Conservation (phyloP, 495 filamentous ascomycete species). For the Aspergillus hancockii region DNA sequence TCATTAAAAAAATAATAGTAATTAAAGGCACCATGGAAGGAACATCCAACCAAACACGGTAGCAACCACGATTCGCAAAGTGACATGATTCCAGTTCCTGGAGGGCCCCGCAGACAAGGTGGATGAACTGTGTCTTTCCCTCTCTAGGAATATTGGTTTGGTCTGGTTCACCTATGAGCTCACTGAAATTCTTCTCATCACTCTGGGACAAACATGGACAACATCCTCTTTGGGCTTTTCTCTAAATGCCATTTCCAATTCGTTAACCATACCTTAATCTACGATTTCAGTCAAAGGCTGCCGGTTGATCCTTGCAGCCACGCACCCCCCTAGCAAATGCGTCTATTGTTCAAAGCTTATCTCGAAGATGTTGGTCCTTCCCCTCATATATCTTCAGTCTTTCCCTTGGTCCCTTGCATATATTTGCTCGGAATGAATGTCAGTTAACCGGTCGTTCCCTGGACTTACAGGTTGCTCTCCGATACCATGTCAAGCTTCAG, state of each 20-base stretch:
- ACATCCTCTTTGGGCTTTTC: neutral
- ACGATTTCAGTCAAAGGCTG: constrained; percentile 2
- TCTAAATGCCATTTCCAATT: neutral
- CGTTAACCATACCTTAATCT: neutral
- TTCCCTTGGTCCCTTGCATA: constrained; percentile 10
- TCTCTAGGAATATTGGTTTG: neutral
- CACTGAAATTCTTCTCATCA: neutral
- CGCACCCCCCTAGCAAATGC: constrained; percentile 22
- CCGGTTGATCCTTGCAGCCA: constrained; percentile 10
- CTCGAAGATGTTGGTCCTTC: constrained; percentile 22
- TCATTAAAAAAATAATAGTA: neutral
- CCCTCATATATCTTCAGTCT: constrained; percentile 8
- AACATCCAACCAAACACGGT: neutral
- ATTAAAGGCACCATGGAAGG: neutral
- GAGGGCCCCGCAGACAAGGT: neutral
- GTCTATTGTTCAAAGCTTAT: constrained; percentile 22
- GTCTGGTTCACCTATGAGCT: constrained; percentile 4
- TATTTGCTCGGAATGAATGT: neutral
- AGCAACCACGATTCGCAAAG: neutral
- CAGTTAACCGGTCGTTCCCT: constrained; percentile 13
- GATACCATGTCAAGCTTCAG: constrained; percentile 38
- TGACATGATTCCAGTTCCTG: constrained; percentile 2
- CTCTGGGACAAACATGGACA: neutral
- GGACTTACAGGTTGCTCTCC: constrained; percentile 23
- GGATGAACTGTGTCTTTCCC: neutral